phyloP scores from a whole-genome alignment of 2,329 filamentous ascomycete genomes.

The Monosporascus sp. region DNA sequence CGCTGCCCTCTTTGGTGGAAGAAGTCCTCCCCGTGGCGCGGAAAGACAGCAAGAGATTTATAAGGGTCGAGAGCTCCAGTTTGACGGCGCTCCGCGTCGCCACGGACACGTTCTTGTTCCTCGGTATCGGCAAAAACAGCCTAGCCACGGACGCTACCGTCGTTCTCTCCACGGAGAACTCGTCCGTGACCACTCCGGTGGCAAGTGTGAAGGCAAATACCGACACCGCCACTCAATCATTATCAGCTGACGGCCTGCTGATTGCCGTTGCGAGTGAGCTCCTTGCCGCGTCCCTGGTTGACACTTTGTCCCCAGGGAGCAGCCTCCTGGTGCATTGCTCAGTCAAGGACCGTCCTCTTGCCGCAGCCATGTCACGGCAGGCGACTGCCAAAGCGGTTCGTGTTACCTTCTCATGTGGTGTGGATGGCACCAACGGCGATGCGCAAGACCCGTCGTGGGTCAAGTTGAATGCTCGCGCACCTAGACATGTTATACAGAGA shows the following conservation, averaged over 20 bases:
- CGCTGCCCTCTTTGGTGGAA: background rate
- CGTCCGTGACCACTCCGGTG: background rate
- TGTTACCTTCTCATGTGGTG: background rate
- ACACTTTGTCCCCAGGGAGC: background rate
- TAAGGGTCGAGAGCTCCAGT: background rate
- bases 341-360: background rate
- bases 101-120: background rate
- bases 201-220: no score
- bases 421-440: background rate
- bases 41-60: no score
- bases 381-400: background rate
- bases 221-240: no score
- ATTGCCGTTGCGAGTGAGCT: slow-evolving; percentile 1
- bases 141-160: no score
- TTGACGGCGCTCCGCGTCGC: slow-evolving; percentile 1
- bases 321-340: background rate
- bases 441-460: background rate
- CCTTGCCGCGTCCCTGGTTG: background rate
- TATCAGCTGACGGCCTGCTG: background rate
- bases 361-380: background rate
- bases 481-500: no score
- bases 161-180: background rate
- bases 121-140: background rate
- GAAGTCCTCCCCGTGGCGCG: no score
- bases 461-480: no score